Evolutionary conservation across 306 rosid genomes (phyloP).

Genomic region (Astragalus glycyphyllos): DNA sequence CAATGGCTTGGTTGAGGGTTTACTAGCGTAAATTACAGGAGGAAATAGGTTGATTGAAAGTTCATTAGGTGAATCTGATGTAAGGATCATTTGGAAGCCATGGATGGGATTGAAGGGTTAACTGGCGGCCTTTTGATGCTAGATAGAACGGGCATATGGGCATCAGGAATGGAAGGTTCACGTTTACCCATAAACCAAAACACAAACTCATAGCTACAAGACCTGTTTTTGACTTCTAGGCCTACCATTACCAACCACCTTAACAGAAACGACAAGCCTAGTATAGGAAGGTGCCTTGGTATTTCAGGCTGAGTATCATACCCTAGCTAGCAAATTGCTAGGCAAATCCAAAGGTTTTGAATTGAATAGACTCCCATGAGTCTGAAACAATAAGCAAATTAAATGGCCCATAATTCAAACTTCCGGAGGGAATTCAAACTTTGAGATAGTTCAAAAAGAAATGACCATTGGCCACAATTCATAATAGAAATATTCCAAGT

Average conservation of each 20-base stretch:
- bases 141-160: not conserved
- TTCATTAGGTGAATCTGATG: conserved; percentile 8
- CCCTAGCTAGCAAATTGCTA: conserved; percentile 19
- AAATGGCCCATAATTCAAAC: conserved; percentile 26
- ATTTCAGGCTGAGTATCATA: conserved; percentile 3
- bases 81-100: conserved; percentile 9
- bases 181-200: conserved; percentile 8
- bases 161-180: conserved; percentile 15
- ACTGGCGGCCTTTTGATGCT: conserved; percentile 5
- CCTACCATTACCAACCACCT: conserved; percentile 19
- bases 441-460: not conserved
- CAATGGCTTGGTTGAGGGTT: conserved; percentile 8
- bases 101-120: conserved; percentile 23
- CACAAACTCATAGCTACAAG: conserved; percentile 11
- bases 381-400: conserved; percentile 30
- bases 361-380: conserved; percentile 30
- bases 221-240: conserved; percentile 20
- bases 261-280: conserved; percentile 15
- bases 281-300: conserved; percentile 4
- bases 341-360: conserved; percentile 1
- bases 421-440: not conserved
- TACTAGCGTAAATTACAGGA: not conserved
- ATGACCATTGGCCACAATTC: conserved; percentile 16
- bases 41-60: conserved; percentile 19
- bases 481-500: conserved; percentile 9